phyloP scores from a whole-genome alignment of 768 basidiomycete genomes.

The Leccinum ochraceum region DNA sequence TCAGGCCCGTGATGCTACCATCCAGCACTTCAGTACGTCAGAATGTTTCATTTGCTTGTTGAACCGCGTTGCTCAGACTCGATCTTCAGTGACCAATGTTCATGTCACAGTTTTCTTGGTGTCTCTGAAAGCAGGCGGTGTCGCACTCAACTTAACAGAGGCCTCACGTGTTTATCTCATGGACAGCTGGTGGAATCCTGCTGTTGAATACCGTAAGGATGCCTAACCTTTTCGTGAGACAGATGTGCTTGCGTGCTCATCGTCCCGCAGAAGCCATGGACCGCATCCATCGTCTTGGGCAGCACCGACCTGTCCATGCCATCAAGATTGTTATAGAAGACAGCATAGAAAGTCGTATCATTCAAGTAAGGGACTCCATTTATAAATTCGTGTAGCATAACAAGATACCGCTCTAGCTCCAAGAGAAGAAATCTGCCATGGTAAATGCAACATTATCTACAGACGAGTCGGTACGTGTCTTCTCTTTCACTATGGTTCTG shows the following conservation, averaged over 20 bases:
- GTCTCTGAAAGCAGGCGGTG: constrained; percentile 94
- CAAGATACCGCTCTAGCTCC: constrained; percentile 51
- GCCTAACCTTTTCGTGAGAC: not conserved
- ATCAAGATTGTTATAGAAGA: constrained; percentile 96
- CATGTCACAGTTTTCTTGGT: constrained; percentile 98
- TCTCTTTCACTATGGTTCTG: constrained; percentile 1
- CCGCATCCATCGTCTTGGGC: constrained; percentile 95
- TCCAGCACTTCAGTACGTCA: constrained; percentile 84
- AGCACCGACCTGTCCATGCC: constrained; percentile 89
- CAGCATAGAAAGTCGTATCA: constrained; percentile 92
- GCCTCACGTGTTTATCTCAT: constrained; percentile 94
- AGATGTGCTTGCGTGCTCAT: constrained; percentile 2
- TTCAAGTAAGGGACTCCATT: constrained; percentile 39
- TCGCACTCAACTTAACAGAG: constrained; percentile 86
- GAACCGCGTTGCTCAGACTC: not conserved
- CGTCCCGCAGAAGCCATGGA: constrained; percentile 84
- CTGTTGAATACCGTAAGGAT: constrained; percentile 81
- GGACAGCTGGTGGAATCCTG: constrained; percentile 99
- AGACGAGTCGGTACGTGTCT: constrained; percentile 66
- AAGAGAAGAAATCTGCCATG: constrained; percentile 98
- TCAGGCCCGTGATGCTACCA: constrained; percentile 91
- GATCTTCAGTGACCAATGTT: constrained; percentile 77
- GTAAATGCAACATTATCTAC: constrained; percentile 83
- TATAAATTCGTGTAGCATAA: not conserved
- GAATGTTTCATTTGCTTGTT: not conserved